Base-by-base conservation (phyloP, 176 grass and related monocot genomes). In the Oryza punctata region DNA sequence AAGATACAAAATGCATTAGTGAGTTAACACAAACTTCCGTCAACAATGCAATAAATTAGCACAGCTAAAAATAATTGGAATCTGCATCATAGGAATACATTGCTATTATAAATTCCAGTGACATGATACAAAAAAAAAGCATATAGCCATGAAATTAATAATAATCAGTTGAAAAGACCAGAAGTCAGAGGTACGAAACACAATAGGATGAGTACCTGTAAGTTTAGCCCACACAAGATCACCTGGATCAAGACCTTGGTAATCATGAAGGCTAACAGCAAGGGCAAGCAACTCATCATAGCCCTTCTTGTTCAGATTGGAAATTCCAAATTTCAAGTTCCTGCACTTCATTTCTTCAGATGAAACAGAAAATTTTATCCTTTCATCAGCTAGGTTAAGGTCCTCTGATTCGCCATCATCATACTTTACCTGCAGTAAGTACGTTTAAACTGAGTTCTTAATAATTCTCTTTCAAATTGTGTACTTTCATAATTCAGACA, bases 211-310 rank as follows among this genome's bases (percentile, higher is more conserved):
- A 72, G 45, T 90, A 99, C 96, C 96, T 94, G 96, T 90, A 80
- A 99, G 84, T 91, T 99, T 99, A 80, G 91, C 96, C 96, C 96
- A 99, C 16, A 99, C 93, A 91, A 99, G 84, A 85, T 99, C 96
- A 77, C 89, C 96, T 19, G 93, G 88, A 19, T 99, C 96, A 73
- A 92, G 81, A 90, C 84, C 81, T 88, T 99, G 96, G 74, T 92
- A 94, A 67, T 94, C 96, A 87, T 96, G 91, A 79, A 99, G 90
- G 84, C 80, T 96, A 73, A 96, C 76, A 91, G 96, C 91, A 82
- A 99, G 90, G 35, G 87, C 91, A 73, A 99, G 73, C 74, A 99
- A 86, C 82, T 99, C 96, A 75, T 99, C 91, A 70, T 92, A 82
- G 12, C 87, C 87, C 78, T 88, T 95, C 81, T 91, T 94, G 49